A percentile compares a stretch with the other conserved stretches of the same genome.
phyloP scores from a whole-genome alignment of 768 basidiomycete genomes.

The Lactarius psammicola region DNA sequence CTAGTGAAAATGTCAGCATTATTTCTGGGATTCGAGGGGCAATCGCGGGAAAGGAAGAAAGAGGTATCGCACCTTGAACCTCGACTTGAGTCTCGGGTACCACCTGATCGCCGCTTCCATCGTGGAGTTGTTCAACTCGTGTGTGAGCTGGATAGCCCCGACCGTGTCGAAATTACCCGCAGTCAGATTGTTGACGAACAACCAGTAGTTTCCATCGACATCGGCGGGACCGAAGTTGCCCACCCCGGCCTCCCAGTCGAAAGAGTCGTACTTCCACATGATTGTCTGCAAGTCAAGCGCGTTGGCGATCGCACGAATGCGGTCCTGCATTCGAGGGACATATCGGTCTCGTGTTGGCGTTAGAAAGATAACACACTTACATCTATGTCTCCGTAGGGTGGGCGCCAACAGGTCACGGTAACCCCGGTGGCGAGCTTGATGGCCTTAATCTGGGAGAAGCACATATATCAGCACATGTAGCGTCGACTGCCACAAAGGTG shows the following conservation, averaged over 20 bases:
- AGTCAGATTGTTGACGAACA: slow-evolving; percentile 19
- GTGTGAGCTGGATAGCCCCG: slow-evolving; percentile 55
- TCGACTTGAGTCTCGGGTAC: slow-evolving; percentile 44
- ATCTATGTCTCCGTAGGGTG: slow-evolving; percentile 68
- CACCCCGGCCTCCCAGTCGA: slow-evolving; percentile 56
- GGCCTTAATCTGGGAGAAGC: slow-evolving; percentile 42
- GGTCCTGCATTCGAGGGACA: slow-evolving; percentile 39
- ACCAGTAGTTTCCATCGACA: slow-evolving; percentile 17
- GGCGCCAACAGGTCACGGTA: slow-evolving; percentile 60
- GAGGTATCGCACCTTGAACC: slow-evolving; percentile 42
- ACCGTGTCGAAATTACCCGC: slow-evolving; percentile 14
- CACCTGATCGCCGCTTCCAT: slow-evolving; percentile 59
- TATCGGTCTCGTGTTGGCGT: background rate
- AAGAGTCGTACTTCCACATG: slow-evolving; percentile 70
- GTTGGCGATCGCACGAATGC: slow-evolving; percentile 67
- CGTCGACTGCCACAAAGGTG: too few relatives aligned
- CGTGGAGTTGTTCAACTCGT: slow-evolving; percentile 60
- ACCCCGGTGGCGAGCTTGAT: slow-evolving; percentile 55
- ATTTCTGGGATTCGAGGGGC: background rate
- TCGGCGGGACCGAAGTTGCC: slow-evolving; percentile 1
- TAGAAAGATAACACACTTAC: background rate
- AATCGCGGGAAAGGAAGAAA: background rate
- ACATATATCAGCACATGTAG: slow-evolving; percentile 1
- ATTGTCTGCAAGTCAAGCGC: slow-evolving; percentile 68
- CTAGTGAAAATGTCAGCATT: slow-evolving; percentile 11